Percentiles rank a stretch among this genome's conserved stretches.
Evolutionary conservation across 2,329 filamentous ascomycete species (phyloP).

Genomic region (Stagonosporopsis vannaccii): DNA sequence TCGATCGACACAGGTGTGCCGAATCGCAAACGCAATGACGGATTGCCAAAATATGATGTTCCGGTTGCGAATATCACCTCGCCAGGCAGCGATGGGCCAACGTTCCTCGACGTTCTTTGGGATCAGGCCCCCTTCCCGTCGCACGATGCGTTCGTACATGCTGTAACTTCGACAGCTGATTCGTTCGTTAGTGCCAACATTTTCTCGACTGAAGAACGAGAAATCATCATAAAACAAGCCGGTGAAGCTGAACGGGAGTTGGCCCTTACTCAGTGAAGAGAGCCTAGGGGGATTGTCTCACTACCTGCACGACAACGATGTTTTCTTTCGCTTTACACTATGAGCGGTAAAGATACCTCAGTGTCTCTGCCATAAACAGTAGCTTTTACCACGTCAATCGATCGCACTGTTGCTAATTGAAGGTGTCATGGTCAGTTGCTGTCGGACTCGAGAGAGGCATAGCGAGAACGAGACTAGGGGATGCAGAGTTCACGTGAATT

Average conservation of each 20-base stretch:
- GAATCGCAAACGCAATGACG: constrained; percentile 1
- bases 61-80: neutral
- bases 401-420: too few species aligned
- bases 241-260: neutral
- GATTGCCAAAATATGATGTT: neutral
- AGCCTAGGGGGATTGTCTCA: too few species aligned
- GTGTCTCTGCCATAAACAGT: too few species aligned
- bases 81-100: neutral
- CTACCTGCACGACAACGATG: too few species aligned
- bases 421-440: too few species aligned
- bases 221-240: neutral
- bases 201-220: neutral
- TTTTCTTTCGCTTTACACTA: too few species aligned
- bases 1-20: neutral
- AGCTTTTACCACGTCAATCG: too few species aligned
- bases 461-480: too few species aligned
- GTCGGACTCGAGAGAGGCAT: too few species aligned
- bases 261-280: neutral
- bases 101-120: constrained; percentile 3
- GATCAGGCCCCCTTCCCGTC: constrained; percentile 4
- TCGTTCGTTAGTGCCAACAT: neutral
- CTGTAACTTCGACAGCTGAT: neutral
- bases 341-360: too few species aligned
- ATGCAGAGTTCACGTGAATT: too few species aligned
- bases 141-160: neutral